Conservation (phyloP, 495 filamentous ascomycete genomes). For the Penicillium manginii region DNA sequence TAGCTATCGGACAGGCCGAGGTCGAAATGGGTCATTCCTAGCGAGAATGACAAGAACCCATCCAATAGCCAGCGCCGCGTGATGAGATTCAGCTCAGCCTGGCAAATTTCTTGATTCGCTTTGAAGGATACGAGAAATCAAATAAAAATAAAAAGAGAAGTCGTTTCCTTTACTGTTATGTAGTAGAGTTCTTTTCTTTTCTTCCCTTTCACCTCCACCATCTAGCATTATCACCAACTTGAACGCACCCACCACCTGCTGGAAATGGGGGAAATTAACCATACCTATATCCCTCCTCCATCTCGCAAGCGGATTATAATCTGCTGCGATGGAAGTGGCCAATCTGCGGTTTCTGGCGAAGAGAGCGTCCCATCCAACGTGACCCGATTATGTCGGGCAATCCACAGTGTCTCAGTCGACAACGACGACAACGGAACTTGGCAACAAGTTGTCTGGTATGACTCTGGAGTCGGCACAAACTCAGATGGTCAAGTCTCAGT, state of each 20-base stretch:
- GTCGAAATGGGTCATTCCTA: conserved; percentile 9
- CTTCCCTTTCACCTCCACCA: no score
- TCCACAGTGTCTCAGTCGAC: conserved; percentile 15
- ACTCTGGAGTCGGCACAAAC: conserved; percentile 20
- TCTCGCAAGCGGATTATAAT: conserved; percentile 7
- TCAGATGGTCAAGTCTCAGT: conserved; percentile 12
- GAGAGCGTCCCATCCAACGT: conserved; percentile 25
- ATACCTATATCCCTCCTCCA: not conserved
- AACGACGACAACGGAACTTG: not conserved
- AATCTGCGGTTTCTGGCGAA: conserved; percentile 19
- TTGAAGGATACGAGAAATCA: no score
- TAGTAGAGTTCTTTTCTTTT: no score
- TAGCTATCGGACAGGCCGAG: not conserved
- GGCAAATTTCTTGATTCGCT: not conserved
- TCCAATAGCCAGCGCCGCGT: not conserved
- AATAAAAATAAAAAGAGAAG: not conserved
- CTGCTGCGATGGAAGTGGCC: conserved; percentile 28
- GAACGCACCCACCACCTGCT: no score
- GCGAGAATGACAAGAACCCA: conserved; percentile 2
- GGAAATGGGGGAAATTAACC: not conserved
- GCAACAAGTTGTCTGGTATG: conserved; percentile 27
- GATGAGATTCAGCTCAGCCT: conserved; percentile 4
- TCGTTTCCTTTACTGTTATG: no score
- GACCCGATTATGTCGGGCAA: conserved; percentile 17
- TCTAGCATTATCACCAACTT: no score